A percentile compares a stretch with the other conserved stretches of the same genome.
phyloP scores from a whole-genome alignment of 2,329 filamentous ascomycete genomes.

The Pseudopithomyces chartarum region DNA sequence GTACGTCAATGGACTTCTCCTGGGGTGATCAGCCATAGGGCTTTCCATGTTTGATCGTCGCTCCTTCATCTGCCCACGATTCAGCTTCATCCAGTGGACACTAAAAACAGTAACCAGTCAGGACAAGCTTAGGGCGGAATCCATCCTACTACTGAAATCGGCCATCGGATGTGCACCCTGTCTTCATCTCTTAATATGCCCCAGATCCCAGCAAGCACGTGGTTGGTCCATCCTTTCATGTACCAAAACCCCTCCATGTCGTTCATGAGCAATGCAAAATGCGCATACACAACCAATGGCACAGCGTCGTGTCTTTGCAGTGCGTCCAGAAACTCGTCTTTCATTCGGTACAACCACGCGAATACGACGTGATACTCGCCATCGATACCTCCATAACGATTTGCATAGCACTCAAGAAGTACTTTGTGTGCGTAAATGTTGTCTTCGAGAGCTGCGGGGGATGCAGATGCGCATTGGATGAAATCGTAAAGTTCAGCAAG shows the following conservation, averaged over 20 bases:
- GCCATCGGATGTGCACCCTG: constrained; percentile 29
- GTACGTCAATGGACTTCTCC: too few relatives aligned
- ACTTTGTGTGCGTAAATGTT: constrained; percentile 19
- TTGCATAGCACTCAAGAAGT: constrained; percentile 25
- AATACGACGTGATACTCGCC: constrained; percentile 32
- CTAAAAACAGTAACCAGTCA: too few relatives aligned
- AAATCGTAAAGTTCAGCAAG: constrained; percentile 23
- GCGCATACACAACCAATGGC: constrained; percentile 30
- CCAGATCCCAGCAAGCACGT: constrained; percentile 33
- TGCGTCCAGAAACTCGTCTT: constrained; percentile 27
- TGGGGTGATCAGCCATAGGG: too few relatives aligned
- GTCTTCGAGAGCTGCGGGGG: constrained; percentile 1
- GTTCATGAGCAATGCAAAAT: constrained; percentile 32
- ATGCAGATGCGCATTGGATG: constrained; percentile 7
- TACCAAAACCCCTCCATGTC: constrained; percentile 38
- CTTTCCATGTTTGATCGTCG: too few relatives aligned
- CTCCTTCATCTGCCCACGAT: too few relatives aligned
- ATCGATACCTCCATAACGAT: constrained; percentile 27
- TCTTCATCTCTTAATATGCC: constrained; percentile 23
- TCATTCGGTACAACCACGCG: constrained; percentile 32
- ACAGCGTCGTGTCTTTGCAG: constrained; percentile 27
- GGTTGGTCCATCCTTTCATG: constrained; percentile 36
- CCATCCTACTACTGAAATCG: constrained; percentile 27
- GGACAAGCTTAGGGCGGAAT: constrained; percentile 20
- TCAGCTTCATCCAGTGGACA: neutral